Evolutionary conservation across 139 green algal species (phyloP), one percentile per base, ranked within the genome.

Genomic region (Chlamydomonas sphaeroides): DNA sequence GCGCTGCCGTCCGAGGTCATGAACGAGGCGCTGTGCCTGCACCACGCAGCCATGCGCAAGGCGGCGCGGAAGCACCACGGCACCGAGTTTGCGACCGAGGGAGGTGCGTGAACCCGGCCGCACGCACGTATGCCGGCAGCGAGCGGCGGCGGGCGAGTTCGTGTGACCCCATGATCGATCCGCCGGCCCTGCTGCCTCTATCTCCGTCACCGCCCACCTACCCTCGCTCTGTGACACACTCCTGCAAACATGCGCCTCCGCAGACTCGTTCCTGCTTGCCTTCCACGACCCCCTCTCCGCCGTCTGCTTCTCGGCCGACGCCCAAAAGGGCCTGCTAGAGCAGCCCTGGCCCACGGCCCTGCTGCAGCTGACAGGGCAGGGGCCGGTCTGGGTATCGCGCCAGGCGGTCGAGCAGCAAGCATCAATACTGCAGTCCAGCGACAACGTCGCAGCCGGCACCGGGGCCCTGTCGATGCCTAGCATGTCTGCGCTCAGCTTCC

Each of bases 261-360:
- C 65, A 70, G 65, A 70, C 35, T 45, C 65, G 0, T 70, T 70
- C 65, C 65, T 70, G n/a, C 23, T 70, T 17, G 65, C 35, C 65
- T 70, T 70, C 65, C 65, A 70, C 65, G 65, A 70, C 65, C 33
- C 65, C n/a, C 28, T 38, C 65, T n/a, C 65, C n/a, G 65, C 65
- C 3, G 23, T 70, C 17, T 32, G 65, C 33, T 70, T 70, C 65
- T 21, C 33, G 35, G 15, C 65, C 35, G 33, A n/a, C 6, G 7
- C 21, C n/a, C 65, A 70, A 36, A 1, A 8, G 5, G 35, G 17
- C 15, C 65, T 70, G 36, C 65, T 70, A 36, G 65, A 70, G 33
- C 35, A 49, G 65, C 65, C 65, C 65, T 70, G 65, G 65, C 65
- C 65, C 5, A 7, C 10, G 35, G 35, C 30, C 17, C 65, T 70